These are phyloP conservation scores for Yarrowia sp. DNA, from an alignment of 805 yeast genomes.

Conservation along the genomic window DNA sequence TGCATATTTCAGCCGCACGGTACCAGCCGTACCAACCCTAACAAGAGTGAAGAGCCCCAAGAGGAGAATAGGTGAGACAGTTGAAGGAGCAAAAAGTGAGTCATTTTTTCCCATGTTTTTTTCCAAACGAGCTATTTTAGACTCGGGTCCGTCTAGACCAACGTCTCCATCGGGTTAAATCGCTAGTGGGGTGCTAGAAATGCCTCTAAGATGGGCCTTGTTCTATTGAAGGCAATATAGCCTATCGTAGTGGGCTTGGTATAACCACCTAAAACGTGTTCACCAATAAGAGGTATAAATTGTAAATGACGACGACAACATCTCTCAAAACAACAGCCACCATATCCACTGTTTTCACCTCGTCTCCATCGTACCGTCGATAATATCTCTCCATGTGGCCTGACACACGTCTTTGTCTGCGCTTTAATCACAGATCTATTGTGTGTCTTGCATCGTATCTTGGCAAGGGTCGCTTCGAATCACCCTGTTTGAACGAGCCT, in stretches of 20 bases:
- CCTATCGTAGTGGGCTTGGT: too few relatives aligned
- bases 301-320: too few relatives aligned
- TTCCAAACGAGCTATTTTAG: not conserved
- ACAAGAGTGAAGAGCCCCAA: not conserved
- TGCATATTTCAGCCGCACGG: conserved; percentile 25
- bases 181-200: not conserved
- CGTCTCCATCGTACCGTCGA: not conserved
- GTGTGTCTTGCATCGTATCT: not conserved
- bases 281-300: too few relatives aligned
- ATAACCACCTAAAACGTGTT: too few relatives aligned
- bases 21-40: conserved; percentile 23
- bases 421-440: not conserved
- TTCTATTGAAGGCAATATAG: too few relatives aligned
- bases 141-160: not conserved
- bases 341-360: not conserved
- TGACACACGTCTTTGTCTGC: not conserved
- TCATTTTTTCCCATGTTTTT: not conserved
- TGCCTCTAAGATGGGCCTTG: too few relatives aligned
- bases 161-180: not conserved
- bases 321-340: too few relatives aligned
- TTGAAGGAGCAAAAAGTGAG: not conserved
- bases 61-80: not conserved
- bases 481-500: not conserved
- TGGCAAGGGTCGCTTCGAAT: conserved; percentile 8
- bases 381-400: not conserved